Conservation (phyloP, 371 early-diverging fungal species). For the Chytridiales sp. region DNA sequence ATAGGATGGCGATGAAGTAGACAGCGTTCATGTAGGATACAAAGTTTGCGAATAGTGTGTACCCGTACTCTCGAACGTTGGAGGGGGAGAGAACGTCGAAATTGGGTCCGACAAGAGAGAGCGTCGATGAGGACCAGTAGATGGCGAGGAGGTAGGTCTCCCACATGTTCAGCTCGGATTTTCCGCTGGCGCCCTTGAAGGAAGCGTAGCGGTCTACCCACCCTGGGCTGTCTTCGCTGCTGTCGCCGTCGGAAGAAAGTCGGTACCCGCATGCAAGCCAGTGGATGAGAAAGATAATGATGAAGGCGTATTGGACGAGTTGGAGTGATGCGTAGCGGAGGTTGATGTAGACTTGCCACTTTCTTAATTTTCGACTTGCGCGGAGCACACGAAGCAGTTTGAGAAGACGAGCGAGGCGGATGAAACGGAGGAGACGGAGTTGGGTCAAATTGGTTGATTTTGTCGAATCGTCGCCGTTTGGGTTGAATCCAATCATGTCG, state of each 20-base stretch:
- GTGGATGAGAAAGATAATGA: conserved; percentile 43
- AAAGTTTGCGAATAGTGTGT: conserved; percentile 41
- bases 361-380: conserved; percentile 47
- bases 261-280: conserved; percentile 53
- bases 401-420: conserved; percentile 43
- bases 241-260: conserved; percentile 33
- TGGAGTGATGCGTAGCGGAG: conserved; percentile 43
- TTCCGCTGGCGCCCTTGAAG: too few species aligned
- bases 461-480: background rate
- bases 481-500: conserved; percentile 35
- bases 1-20: conserved; percentile 42
- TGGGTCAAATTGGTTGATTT: conserved; percentile 19
- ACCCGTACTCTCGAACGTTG: conserved; percentile 38
- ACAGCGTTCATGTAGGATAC: conserved; percentile 39
- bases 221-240: conserved; percentile 30
- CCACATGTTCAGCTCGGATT: conserved; percentile 9
- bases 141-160: conserved; percentile 39
- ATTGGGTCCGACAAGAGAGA: conserved; percentile 37
- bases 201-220: conserved; percentile 34
- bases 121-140: conserved; percentile 41
- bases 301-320: conserved; percentile 34
- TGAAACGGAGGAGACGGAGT: conserved; percentile 39
- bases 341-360: conserved; percentile 40
- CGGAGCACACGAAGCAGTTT: conserved; percentile 49
- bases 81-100: conserved; percentile 27